These are phyloP conservation scores for Pleurotus tuber-regium DNA, from an alignment of 768 basidiomycete genomes.

Conservation along the genomic window DNA sequence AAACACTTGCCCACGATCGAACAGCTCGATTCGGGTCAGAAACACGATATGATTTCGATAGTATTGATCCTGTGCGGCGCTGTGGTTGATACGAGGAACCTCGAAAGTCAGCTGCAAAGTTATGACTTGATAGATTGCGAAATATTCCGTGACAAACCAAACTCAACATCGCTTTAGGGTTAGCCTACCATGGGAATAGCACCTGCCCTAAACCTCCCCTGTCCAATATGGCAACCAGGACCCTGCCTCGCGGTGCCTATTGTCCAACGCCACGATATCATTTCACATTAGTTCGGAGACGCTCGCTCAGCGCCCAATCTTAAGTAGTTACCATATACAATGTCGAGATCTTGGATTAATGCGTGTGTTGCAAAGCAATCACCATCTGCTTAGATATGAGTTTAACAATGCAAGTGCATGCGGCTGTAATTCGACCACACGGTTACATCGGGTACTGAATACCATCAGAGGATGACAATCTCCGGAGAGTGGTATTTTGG, in stretches of 20 bases:
- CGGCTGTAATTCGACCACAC: not conserved
- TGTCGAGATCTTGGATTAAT: not conserved
- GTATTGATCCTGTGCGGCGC: not conserved
- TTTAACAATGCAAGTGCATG: not conserved
- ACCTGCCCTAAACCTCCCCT: not conserved
- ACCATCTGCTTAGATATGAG: not conserved
- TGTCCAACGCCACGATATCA: not conserved
- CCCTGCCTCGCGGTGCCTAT: constrained; percentile 2
- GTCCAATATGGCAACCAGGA: not conserved
- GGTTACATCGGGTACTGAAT: not conserved
- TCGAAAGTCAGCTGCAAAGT: not conserved
- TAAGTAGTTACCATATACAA: not conserved
- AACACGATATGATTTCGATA: too few species aligned
- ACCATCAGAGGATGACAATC: constrained; percentile 31
- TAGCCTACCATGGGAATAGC: not conserved
- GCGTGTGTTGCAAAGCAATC: not conserved
- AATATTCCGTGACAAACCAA: not conserved
- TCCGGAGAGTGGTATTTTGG: constrained; percentile 58
- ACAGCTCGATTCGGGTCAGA: not conserved
- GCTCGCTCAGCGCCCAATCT: not conserved
- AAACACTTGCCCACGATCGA: not conserved
- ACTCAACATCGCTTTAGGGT: not conserved
- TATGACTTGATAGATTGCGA: not conserved
- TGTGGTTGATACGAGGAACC: not conserved
- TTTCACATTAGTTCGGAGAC: not conserved